Evolutionary conservation across 2,329 filamentous ascomycete species (phyloP).

Genomic region (Botryotinia convoluta): DNA sequence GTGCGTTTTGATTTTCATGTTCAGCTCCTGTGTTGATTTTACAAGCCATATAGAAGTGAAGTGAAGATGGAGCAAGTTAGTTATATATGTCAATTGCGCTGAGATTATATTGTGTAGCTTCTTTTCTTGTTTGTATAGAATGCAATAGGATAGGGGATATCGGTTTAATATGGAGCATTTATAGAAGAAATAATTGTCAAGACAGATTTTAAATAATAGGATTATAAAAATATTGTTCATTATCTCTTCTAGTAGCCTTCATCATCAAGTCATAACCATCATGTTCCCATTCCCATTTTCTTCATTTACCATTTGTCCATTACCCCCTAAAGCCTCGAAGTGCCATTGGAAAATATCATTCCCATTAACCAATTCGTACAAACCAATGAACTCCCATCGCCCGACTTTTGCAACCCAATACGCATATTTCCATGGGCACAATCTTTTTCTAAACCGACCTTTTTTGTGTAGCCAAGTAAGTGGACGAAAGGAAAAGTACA

Average conservation of each 20-base stretch:
- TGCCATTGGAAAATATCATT: not conserved
- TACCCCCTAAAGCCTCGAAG: not conserved
- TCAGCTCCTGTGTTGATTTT: not conserved
- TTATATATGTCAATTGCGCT: not conserved
- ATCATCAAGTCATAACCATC: slow-evolving; percentile 7
- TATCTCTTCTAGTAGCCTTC: not conserved
- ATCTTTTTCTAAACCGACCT: not conserved
- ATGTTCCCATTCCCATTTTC: not conserved
- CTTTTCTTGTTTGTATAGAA: too few species aligned
- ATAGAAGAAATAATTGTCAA: not conserved
- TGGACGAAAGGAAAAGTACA: not conserved
- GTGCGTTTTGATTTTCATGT: not conserved
- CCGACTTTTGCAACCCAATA: not conserved
- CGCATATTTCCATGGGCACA: not conserved
- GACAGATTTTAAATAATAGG: not conserved
- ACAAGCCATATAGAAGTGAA: not conserved
- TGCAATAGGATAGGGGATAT: not conserved
- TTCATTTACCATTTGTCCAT: not conserved
- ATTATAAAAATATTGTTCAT: not conserved
- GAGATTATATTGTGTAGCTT: not conserved
- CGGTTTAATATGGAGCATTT: too few species aligned
- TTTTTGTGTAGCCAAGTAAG: not conserved
- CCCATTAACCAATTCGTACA: not conserved
- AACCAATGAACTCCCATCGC: not conserved
- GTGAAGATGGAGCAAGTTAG: not conserved